Percentiles rank a stretch among this genome's conserved stretches.
Evolutionary conservation across 2,329 filamentous ascomycete species (phyloP).

Genomic region (Teratosphaeria nubilosa): DNA sequence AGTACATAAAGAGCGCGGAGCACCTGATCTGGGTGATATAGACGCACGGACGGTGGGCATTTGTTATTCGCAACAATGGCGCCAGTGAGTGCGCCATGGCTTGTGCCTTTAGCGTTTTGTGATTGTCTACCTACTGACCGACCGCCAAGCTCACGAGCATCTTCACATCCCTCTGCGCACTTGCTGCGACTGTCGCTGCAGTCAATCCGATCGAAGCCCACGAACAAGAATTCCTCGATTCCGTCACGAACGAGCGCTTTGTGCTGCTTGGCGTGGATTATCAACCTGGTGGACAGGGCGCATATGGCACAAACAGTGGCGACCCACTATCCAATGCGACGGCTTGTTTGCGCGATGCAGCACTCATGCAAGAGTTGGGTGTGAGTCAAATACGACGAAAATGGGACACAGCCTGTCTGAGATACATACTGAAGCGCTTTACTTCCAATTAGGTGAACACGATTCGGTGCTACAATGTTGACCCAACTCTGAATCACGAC

Average conservation of each 20-base stretch:
- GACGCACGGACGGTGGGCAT: neutral
- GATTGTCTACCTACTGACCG: neutral
- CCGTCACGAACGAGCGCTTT: conserved; percentile 47
- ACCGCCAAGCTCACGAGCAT: conserved; percentile 4
- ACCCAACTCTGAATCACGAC: conserved; percentile 50
- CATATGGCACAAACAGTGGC: conserved; percentile 40
- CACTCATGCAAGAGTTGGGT: conserved; percentile 52
- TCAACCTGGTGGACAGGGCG: conserved; percentile 52
- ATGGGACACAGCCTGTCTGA: neutral
- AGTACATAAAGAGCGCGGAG: neutral
- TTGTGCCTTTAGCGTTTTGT: neutral
- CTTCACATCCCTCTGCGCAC: conserved; percentile 1
- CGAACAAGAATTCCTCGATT: conserved; percentile 53
- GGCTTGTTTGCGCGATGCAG: conserved; percentile 52
- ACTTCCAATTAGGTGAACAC: conserved; percentile 44
- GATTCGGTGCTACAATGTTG: conserved; percentile 55
- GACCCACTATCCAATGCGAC: conserved; percentile 51
- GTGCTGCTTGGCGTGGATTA: conserved; percentile 56
- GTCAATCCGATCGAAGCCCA: conserved; percentile 45
- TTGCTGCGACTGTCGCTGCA: conserved; percentile 8
- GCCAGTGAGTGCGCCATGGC: neutral
- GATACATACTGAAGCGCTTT: neutral
- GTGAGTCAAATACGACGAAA: neutral
- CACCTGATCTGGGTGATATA: neutral
- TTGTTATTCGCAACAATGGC: neutral